These are phyloP conservation scores for Yamadazyma phyllophila DNA, from an alignment of 805 yeast species.

Conservation along the genomic window DNA sequence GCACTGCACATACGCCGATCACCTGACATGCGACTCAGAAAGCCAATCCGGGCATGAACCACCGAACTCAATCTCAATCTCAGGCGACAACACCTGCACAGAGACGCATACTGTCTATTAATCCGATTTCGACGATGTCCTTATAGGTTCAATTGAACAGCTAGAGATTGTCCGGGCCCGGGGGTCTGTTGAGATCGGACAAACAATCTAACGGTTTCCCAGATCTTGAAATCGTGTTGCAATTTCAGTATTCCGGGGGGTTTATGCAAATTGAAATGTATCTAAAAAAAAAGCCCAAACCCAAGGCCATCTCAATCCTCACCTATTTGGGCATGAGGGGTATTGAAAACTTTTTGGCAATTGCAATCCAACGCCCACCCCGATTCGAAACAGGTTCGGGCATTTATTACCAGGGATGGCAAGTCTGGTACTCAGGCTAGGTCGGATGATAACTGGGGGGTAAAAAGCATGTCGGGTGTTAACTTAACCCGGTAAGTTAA, in stretches of 20 bases:
- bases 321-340: not conserved
- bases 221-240: too few species aligned
- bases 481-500: not conserved
- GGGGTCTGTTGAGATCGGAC: not conserved
- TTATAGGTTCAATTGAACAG: not conserved
- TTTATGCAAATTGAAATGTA: too few species aligned
- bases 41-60: not conserved
- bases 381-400: not conserved
- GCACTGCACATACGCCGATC: too few species aligned
- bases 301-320: not conserved
- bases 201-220: not conserved
- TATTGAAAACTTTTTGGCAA: not conserved
- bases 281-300: too few species aligned
- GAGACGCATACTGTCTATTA: slow-evolving; percentile 6
- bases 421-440: not conserved
- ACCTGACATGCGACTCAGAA: not conserved
- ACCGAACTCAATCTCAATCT: slow-evolving; percentile 1
- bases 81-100: slow-evolving; percentile 3
- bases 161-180: not conserved
- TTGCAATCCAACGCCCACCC: not conserved
- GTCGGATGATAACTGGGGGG: not conserved
- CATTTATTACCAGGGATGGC: not conserved
- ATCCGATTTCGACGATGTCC: slow-evolving; percentile 5
- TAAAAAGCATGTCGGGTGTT: not conserved
- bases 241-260: too few species aligned